phyloP scores from a whole-genome alignment of 2,329 filamentous ascomycete species.

The Fusarium nanum region DNA sequence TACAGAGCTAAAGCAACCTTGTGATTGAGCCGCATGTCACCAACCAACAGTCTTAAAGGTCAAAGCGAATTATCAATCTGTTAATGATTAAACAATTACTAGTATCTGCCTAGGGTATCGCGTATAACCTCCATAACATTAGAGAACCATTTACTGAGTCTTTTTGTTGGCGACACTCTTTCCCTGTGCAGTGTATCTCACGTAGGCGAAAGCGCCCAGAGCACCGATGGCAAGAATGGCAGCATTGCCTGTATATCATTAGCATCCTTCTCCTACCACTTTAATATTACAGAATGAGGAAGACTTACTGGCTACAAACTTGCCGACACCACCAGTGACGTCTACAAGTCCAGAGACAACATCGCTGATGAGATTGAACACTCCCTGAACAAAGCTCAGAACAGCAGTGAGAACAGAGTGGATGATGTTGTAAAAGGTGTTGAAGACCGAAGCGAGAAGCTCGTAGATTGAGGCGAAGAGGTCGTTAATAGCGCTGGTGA shows the following conservation, averaged over 20 bases:
- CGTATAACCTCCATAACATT: neutral
- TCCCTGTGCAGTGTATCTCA: conserved; percentile 51
- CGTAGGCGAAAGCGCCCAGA: conserved; percentile 50
- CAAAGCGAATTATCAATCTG: neutral
- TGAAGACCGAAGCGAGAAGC: conserved; percentile 54
- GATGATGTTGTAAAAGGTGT: conserved; percentile 51
- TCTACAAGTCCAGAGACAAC: conserved; percentile 53
- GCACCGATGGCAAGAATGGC: conserved; percentile 51
- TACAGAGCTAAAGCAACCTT: neutral
- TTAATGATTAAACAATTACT: neutral
- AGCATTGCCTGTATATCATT: conserved; percentile 49
- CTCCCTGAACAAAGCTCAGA: conserved; percentile 52
- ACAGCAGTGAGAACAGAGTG: conserved; percentile 51
- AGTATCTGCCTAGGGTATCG: neutral
- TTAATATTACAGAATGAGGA: neutral
- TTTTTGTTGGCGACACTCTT: conserved; percentile 48
- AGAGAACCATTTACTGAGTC: conserved; percentile 40
- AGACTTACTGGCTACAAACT: conserved; percentile 54
- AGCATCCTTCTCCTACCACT: neutral
- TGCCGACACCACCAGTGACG: conserved; percentile 54
- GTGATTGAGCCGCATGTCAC: conserved; percentile 4
- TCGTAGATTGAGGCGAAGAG: conserved; percentile 57
- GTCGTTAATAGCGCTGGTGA: conserved; percentile 53
- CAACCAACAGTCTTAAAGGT: neutral
- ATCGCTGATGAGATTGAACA: conserved; percentile 53